These are phyloP conservation scores for Firmiana major DNA, from an alignment of 345 rosid species.

Conservation along the genomic window DNA sequence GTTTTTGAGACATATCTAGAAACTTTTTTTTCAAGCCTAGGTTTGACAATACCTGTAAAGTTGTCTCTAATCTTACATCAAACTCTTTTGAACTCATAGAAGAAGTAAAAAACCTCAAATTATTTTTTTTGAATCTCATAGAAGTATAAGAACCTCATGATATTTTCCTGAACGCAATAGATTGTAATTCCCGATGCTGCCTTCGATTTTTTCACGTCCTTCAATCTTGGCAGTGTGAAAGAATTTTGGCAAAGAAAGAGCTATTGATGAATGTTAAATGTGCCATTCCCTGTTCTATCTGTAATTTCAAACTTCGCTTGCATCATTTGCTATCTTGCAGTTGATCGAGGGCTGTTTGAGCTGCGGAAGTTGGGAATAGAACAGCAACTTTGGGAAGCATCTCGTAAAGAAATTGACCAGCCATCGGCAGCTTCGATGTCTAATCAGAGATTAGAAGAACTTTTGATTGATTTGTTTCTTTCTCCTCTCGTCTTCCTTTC, in stretches of 20 bases:
- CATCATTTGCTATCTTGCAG: conserved; percentile 30
- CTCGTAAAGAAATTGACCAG: conserved; percentile 59
- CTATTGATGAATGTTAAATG: not conserved
- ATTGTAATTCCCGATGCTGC: not conserved
- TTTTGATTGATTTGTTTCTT: not conserved
- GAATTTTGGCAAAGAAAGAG: not conserved
- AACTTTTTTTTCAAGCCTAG: no score
- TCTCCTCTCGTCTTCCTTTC: not conserved
- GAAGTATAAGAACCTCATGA: not conserved
- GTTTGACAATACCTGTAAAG: no score
- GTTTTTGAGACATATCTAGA: no score
- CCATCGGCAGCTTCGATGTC: conserved; percentile 23
- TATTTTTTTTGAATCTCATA: not conserved
- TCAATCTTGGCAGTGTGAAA: not conserved
- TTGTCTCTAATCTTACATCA: no score
- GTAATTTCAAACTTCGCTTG: not conserved
- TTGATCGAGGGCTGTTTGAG: conserved; percentile 73
- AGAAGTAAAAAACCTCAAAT: not conserved
- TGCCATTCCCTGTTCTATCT: not conserved
- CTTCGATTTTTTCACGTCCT: not conserved
- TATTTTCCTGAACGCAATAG: not conserved
- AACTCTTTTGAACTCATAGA: not conserved
- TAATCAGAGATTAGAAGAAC: conserved; percentile 31
- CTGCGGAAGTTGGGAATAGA: conserved; percentile 84
- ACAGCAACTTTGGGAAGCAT: conserved; percentile 88